phyloP scores from a whole-genome alignment of 2,329 filamentous ascomycete genomes.

The Beauveria bassiana region DNA sequence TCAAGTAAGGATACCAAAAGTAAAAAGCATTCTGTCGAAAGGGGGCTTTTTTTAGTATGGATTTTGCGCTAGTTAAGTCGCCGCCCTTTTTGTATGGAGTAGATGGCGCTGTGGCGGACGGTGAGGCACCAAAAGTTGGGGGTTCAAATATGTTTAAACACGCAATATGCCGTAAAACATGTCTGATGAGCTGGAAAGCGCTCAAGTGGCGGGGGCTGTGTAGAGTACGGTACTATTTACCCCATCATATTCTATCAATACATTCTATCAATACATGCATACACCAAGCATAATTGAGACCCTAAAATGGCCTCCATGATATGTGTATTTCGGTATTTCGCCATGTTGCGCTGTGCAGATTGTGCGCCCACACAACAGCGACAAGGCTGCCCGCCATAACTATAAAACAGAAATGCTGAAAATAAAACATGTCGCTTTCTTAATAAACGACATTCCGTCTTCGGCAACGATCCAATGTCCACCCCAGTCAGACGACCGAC shows the following conservation, averaged over 20 bases:
- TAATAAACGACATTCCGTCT: no score
- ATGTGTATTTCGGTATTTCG: no score
- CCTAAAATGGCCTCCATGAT: no score
- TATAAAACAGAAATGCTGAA: no score
- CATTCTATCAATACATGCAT: no score
- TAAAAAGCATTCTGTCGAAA: not conserved
- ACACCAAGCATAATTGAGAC: no score
- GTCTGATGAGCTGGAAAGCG: slow-evolving; percentile 5
- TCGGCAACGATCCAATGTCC: no score
- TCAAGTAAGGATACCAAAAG: not conserved
- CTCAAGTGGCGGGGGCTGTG: not conserved
- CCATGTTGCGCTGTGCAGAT: no score
- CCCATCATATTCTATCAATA: not conserved
- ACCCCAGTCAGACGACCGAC: no score
- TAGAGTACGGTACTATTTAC: not conserved
- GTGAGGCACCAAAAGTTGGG: not conserved
- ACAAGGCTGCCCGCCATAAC: no score
- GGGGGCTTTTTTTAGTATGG: not conserved
- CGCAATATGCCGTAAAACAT: not conserved
- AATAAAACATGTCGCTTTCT: no score
- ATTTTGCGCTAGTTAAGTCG: not conserved
- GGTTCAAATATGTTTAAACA: not conserved
- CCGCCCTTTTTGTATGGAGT: not conserved
- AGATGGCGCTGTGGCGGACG: not conserved
- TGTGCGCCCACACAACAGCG: no score